Evolutionary conservation across 805 yeast species (phyloP), one percentile per base, ranked within the genome.

Genomic region (Wickerhamomyces xylosicus): DNA sequence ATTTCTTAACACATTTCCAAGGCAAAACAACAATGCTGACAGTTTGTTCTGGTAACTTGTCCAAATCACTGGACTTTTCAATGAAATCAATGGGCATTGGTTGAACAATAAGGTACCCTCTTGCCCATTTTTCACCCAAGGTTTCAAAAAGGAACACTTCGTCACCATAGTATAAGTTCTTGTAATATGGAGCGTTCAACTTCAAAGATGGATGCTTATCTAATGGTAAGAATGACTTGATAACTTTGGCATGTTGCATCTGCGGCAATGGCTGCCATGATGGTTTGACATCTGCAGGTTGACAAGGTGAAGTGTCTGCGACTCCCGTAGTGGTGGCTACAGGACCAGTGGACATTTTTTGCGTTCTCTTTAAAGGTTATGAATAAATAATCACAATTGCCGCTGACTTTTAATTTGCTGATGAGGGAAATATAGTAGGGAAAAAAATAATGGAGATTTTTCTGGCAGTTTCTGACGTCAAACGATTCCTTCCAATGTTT

Each of bases 71-170:
- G 1, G 61, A 53, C 40, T 77, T 68, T 13, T 82, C 74, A 29
- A 79, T 71, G 57, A 76, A 81, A 52, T 79, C 85, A 25, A 74
- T 68, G 1, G 90, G 90, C 39, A 77, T 61, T 6, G 94, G 89
- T 42, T 77, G 71, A 31, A 79, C 63, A 28, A 81, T 62, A 4
- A 74, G 67, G 56, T 86, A 85, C 11, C 87, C 95, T 48, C 95
- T 68, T 19, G 78, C 85, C 95, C 95, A 86, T 44, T 70, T 70
- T 17, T 67, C 66, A 32, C 62, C 57, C 57, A 71, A 65, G 36
- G 70, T 62, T 53, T 85, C 95, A 53, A 85, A 82, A 16, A 84
- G 63, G 55, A 72, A 83, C 25, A 82, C 76, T 45, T 79, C 85
- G 57, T 85, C 94, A 28, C 95, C 95, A 17, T 79, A 79, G 51